Evolutionary conservation across 75 land plant species (phyloP).

Genomic region (Selaginella tamariscina): DNA sequence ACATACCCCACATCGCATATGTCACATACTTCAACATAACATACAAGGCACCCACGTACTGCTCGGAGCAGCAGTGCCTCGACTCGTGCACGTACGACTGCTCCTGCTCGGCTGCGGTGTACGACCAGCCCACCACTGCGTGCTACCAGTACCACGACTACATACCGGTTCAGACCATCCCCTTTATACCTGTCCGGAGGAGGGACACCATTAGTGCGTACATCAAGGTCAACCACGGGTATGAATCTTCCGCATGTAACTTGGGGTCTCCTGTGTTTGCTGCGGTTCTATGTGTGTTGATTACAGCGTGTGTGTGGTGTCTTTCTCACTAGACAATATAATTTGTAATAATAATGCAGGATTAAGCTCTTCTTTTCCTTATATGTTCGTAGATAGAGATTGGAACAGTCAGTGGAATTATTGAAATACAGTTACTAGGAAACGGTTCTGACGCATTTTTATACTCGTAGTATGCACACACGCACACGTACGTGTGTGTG

Average conservation of each 20-base stretch:
- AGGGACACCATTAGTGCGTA: constrained; percentile 8
- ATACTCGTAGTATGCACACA: too few species aligned
- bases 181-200: constrained; percentile 1
- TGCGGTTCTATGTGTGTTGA: too few species aligned
- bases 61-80: constrained; percentile 1
- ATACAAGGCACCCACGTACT: not conserved
- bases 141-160: constrained; percentile 13
- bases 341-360: too few species aligned
- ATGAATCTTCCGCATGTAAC: not conserved
- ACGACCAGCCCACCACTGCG: not conserved
- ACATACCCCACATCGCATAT: constrained; percentile 4
- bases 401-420: too few species aligned
- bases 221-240: constrained; percentile 11
- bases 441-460: too few species aligned
- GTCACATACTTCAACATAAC: constrained; percentile 9
- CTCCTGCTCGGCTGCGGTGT: constrained; percentile 9
- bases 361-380: too few species aligned
- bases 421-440: too few species aligned
- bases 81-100: constrained; percentile 7
- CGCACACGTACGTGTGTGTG: too few species aligned
- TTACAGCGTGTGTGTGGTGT: too few species aligned
- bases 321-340: too few species aligned
- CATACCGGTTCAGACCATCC: constrained; percentile 8
- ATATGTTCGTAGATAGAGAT: too few species aligned
- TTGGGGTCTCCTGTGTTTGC: too few species aligned